Evolutionary conservation across 2,329 filamentous ascomycete species (phyloP).

Genomic region (Fusarium sp.): DNA sequence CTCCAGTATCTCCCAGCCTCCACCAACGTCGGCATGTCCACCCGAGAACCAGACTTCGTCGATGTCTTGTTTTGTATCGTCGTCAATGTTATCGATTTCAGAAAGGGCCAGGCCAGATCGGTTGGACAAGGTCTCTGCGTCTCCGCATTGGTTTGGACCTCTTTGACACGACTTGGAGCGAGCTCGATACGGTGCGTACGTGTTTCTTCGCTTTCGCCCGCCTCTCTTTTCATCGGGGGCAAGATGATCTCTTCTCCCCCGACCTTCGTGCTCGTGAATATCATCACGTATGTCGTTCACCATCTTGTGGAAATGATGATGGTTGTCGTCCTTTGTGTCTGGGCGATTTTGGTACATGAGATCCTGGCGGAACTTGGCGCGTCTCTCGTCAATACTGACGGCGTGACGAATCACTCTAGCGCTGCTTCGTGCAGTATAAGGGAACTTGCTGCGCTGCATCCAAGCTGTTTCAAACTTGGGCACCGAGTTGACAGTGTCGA

Average conservation of each 20-base stretch:
- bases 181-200: conserved; percentile 54
- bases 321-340: conserved; percentile 26
- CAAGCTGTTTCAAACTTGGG: conserved; percentile 78
- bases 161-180: conserved; percentile 52
- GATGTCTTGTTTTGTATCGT: conserved; percentile 71
- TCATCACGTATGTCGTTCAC: conserved; percentile 35
- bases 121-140: conserved; percentile 45
- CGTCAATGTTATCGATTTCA: conserved; percentile 51
- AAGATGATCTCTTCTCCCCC: conserved; percentile 33
- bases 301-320: conserved; percentile 40
- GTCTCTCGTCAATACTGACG: conserved; percentile 74
- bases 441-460: conserved; percentile 83
- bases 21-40: conserved; percentile 80
- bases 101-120: conserved; percentile 44
- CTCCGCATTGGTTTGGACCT: conserved; percentile 15
- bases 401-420: conserved; percentile 73
- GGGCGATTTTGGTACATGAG: conserved; percentile 64
- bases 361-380: conserved; percentile 77
- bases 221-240: conserved; percentile 19
- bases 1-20: conserved; percentile 71
- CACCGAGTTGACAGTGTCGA: conserved; percentile 84
- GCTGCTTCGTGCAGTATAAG: conserved; percentile 68
- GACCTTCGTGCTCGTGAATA: conserved; percentile 17
- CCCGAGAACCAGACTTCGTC: conserved; percentile 85
- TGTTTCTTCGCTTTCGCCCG: conserved; percentile 2